Percentiles rank a stretch among this genome's conserved stretches.
These are phyloP conservation scores for Xylaria bambusicola DNA, from an alignment of 495 filamentous ascomycete genomes.

Conservation along the genomic window DNA sequence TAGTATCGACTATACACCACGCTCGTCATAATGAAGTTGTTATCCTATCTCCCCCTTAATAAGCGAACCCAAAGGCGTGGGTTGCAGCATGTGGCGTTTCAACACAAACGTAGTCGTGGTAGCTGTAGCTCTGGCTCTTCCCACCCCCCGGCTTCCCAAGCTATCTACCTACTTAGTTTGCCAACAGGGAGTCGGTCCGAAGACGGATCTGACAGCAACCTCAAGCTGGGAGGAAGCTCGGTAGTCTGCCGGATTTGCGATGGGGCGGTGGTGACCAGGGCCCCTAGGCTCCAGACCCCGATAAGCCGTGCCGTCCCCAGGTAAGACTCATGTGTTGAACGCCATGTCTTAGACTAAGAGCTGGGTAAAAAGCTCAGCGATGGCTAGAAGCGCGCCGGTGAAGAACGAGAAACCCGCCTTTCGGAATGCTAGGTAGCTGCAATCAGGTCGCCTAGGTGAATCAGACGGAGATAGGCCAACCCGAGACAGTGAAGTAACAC, in stretches of 20 bases:
- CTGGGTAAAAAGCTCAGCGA: background rate
- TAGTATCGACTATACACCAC: background rate
- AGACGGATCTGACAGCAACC: slow-evolving; percentile 9
- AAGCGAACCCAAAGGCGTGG: background rate
- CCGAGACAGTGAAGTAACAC: too few species aligned
- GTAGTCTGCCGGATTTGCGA: slow-evolving; percentile 9
- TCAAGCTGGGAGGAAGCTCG: slow-evolving; percentile 11
- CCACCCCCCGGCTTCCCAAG: too few species aligned
- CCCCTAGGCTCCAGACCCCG: background rate
- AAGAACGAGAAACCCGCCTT: background rate
- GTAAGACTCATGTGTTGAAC: background rate
- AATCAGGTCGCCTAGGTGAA: background rate
- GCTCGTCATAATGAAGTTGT: background rate
- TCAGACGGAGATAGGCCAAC: background rate
- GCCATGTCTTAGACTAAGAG: background rate
- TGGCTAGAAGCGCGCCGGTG: background rate
- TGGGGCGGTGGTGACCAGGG: background rate
- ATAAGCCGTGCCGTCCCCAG: background rate
- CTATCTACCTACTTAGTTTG: too few species aligned
- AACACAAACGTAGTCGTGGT: background rate
- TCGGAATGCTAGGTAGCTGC: background rate
- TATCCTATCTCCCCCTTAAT: background rate
- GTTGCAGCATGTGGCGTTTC: background rate
- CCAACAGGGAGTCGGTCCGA: slow-evolving; percentile 10
- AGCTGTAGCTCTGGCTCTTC: background rate